These are phyloP conservation scores for Fusarium guadeloupense DNA, from an alignment of 2,329 filamentous ascomycete species.

Conservation along the genomic window DNA sequence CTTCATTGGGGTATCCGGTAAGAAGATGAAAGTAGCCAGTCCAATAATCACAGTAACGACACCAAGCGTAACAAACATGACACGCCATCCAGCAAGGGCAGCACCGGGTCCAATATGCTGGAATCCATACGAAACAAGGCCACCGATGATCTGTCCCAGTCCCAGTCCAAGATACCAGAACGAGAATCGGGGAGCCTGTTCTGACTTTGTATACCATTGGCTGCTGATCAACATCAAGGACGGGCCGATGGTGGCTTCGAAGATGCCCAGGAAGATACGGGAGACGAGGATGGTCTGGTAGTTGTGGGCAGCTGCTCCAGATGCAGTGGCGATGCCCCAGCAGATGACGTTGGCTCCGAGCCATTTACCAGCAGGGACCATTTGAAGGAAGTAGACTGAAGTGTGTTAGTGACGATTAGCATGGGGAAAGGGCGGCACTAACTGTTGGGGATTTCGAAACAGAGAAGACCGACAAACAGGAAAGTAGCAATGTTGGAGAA, in stretches of 20 bases:
- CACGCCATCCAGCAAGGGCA: constrained; percentile 70
- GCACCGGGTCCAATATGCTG: constrained; percentile 64
- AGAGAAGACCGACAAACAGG: constrained; percentile 69
- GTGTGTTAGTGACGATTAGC: background rate
- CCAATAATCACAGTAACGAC: constrained; percentile 51
- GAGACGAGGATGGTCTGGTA: constrained; percentile 64
- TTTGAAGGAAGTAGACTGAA: constrained; percentile 66
- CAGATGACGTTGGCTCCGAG: constrained; percentile 66
- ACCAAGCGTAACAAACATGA: constrained; percentile 76
- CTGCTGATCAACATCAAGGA: constrained; percentile 69
- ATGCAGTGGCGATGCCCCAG: constrained; percentile 67
- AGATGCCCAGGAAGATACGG: constrained; percentile 67
- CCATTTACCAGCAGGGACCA: constrained; percentile 68
- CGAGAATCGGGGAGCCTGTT: constrained; percentile 67
- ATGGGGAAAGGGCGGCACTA: constrained; percentile 15
- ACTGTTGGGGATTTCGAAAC: constrained; percentile 69
- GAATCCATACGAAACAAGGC: constrained; percentile 70
- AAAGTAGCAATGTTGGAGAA: constrained; percentile 70
- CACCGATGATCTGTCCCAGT: constrained; percentile 69
- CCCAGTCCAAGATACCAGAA: constrained; percentile 71
- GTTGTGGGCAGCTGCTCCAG: constrained; percentile 62
- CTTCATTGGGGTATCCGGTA: constrained; percentile 58
- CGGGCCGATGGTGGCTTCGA: constrained; percentile 68
- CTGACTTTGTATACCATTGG: constrained; percentile 69
- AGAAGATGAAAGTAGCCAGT: constrained; percentile 45